Evolutionary conservation across 768 basidiomycete genomes (phyloP), one percentile per base, ranked within the genome.

Genomic region (Serendipita sp.): DNA sequence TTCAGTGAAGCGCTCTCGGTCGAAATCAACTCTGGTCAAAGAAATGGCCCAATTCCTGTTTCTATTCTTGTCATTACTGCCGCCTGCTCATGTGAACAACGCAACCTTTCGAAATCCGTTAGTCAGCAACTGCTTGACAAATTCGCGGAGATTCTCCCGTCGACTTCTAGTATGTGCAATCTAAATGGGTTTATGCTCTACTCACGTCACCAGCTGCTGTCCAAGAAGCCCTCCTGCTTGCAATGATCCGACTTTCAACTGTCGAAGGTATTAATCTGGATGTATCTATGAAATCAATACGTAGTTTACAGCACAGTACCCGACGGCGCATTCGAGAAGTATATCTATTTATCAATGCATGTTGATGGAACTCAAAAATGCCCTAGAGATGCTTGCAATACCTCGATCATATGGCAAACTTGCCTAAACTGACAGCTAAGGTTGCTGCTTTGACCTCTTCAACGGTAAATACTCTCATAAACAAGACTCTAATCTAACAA

Each of bases 211-310:
- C 35, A 91, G 89, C 80, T 38, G 76, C 84, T 34, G 81, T 91
- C 5, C 86, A 88, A 70, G 89, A 92, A 65, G 83, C 83, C 3
- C 83, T 82, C 66, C 73, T 92, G 35, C 71, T 91, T 37, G 78
- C 84, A 2, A 86, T 92, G 84, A 73, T 90, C 41, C 79, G 88
- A 63, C 67, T 89, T 35, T 76, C 80, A 58, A 81, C 80, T 8
- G 10, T 32, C 8, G 30, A 34, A 60, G 56, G 37, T n/a, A 34
- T 38, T n/a, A 8, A 32, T 1, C 18, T 38, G 35, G 56, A 60
- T 24, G 28, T 8, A 34, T 11, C 37, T 8, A 10, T 37, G 30
- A 37, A 28, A 8, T 3, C 34, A 24, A 60, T 60, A 4, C 16
- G 32, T 8, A 30, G 32, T n/a, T n/a, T 51, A 32, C 5, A 32